Percentiles rank a stretch among this genome's conserved stretches.
Evolutionary conservation across 352 stramenopile genomes (phyloP).

Genomic region (Phytopythium helicoides): DNA sequence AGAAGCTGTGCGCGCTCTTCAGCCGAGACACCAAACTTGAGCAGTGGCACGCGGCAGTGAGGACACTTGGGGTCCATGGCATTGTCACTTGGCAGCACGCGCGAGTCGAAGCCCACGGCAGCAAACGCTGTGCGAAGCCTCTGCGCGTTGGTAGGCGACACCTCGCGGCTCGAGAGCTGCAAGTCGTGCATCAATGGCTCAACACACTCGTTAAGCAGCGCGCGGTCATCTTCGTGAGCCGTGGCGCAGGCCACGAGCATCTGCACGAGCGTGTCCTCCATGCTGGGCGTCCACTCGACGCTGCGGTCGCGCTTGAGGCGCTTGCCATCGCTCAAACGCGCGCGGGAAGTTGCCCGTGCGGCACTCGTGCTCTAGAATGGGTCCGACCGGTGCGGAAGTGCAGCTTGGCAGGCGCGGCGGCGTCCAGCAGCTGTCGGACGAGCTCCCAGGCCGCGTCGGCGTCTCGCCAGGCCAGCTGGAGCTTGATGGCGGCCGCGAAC

Average conservation of each 20-base stretch:
- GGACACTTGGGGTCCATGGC: conserved; percentile 36
- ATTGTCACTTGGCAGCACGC: conserved; percentile 37
- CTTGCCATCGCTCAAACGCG: conserved; percentile 53
- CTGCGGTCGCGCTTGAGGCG: conserved; percentile 39
- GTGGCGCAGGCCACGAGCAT: conserved; percentile 57
- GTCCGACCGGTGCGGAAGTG: conserved; percentile 69
- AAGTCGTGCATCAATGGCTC: conserved; percentile 54
- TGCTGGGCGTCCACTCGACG: conserved; percentile 70
- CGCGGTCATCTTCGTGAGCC: conserved; percentile 15
- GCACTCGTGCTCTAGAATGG: conserved; percentile 61
- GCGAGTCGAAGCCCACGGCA: conserved; percentile 26
- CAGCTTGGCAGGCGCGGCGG: conserved; percentile 28
- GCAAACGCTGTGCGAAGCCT: conserved; percentile 42
- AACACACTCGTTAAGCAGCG: conserved; percentile 47
- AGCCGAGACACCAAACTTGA: conserved; percentile 40
- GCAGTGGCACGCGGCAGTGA: conserved; percentile 33
- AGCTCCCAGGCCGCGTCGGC: conserved; percentile 46
- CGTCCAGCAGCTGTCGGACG: conserved; percentile 32
- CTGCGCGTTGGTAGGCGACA: conserved; percentile 44
- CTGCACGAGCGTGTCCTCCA: conserved; percentile 70
- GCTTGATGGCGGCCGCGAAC: conserved; percentile 55
- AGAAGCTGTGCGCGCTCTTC: conserved; percentile 46
- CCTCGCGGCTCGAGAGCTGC: conserved; percentile 48
- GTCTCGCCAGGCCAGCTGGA: conserved; percentile 41
- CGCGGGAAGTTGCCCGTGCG: conserved; percentile 30